Conservation (phyloP, 192 early-diverging fungal genomes). For the Backusella mclennaniae region DNA sequence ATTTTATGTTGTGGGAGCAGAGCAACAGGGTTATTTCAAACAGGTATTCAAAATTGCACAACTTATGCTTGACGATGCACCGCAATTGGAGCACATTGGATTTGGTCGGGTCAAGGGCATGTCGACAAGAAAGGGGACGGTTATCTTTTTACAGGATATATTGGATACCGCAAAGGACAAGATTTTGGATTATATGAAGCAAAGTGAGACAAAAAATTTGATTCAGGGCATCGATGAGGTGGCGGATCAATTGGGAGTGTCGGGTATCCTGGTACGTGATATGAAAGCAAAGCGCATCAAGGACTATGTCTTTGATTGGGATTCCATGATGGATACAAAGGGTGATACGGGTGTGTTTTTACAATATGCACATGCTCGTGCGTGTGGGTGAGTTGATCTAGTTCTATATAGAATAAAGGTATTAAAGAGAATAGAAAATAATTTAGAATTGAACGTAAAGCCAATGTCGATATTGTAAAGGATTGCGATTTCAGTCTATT, state of each 20-base stretch:
- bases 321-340: constrained; percentile 83
- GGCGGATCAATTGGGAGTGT: constrained; percentile 82
- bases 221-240: constrained; percentile 55
- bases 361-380: constrained; percentile 92
- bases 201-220: constrained; percentile 14
- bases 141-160: constrained; percentile 92
- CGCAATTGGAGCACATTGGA: constrained; percentile 74
- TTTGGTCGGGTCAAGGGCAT: constrained; percentile 92
- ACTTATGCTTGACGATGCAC: constrained; percentile 40
- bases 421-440: neutral
- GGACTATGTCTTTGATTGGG: constrained; percentile 90
- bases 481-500: constrained; percentile 60
- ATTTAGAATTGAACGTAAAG: constrained; percentile 67
- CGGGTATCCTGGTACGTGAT: constrained; percentile 88
- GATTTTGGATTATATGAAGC: constrained; percentile 75
- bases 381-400: constrained; percentile 61
- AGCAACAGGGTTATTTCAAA: constrained; percentile 84
- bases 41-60: constrained; percentile 88
- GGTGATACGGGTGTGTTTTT: constrained; percentile 97
- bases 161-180: constrained; percentile 77
- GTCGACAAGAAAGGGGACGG: constrained; percentile 90
- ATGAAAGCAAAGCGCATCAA: constrained; percentile 82
- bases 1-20: constrained; percentile 83
- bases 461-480: constrained; percentile 44
- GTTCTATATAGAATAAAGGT: neutral